A percentile compares a stretch with the other conserved stretches of the same genome.
Evolutionary conservation across 805 yeast genomes (phyloP).

Genomic region (Zygosaccharomyces rouxii): DNA sequence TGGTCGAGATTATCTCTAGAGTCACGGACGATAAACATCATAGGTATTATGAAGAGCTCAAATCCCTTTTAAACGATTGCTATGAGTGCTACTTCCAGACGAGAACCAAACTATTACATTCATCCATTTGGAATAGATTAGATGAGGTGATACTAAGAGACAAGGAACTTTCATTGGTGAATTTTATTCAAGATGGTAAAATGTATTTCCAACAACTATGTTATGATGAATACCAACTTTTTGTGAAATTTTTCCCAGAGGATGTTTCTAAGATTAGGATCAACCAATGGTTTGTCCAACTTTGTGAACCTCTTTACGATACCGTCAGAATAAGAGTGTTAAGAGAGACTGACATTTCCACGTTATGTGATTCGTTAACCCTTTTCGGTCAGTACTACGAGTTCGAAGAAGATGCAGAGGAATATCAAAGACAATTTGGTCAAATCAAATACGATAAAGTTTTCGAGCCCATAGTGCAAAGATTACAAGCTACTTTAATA

Average conservation of each 20-base stretch:
- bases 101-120: slow-evolving; percentile 47
- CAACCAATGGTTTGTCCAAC: slow-evolving; percentile 54
- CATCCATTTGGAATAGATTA: slow-evolving; percentile 39
- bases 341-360: slow-evolving; percentile 62
- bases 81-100: slow-evolving; percentile 56
- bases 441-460: slow-evolving; percentile 50
- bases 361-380: slow-evolving; percentile 70
- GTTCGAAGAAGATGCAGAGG: slow-evolving; percentile 47
- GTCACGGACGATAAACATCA: slow-evolving; percentile 32
- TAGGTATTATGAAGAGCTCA: slow-evolving; percentile 58
- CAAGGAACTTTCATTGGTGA: slow-evolving; percentile 41
- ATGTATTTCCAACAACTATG: slow-evolving; percentile 56
- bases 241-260: slow-evolving; percentile 48
- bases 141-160: slow-evolving; percentile 25
- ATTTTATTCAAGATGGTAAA: slow-evolving; percentile 58
- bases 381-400: slow-evolving; percentile 65
- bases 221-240: slow-evolving; percentile 57
- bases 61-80: slow-evolving; percentile 50
- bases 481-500: slow-evolving; percentile 73
- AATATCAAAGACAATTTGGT: slow-evolving; percentile 29
- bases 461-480: slow-evolving; percentile 67
- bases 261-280: slow-evolving; percentile 37
- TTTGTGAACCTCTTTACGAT: slow-evolving; percentile 78
- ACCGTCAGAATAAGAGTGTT: slow-evolving; percentile 59
- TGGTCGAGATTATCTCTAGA: slow-evolving; percentile 37